Evolutionary conservation across 2,329 filamentous ascomycete genomes (phyloP), one percentile per base, ranked within the genome.

Genomic region (Onygenales sp.): DNA sequence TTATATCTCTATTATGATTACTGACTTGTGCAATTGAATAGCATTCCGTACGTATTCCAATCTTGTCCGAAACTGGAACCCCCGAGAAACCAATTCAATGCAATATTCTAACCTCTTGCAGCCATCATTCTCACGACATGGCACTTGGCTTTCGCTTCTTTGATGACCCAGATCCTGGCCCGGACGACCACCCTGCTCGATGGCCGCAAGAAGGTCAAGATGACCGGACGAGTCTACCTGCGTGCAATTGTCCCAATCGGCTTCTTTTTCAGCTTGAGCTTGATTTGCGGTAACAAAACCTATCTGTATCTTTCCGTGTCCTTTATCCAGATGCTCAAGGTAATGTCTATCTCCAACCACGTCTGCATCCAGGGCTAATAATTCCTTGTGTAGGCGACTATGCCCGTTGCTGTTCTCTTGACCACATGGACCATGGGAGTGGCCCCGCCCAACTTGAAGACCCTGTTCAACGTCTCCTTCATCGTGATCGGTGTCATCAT

Each of bases 261-360:
- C 61, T 74, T 95, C 68, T 94, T 95, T 77, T 97, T 96, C 83
- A 93, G 87, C 69, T 77, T 96, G 77, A 93, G 87, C 73, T 80
- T 97, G 77, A 96, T 97, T 69, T 96, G 90, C 73, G 90, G 91
- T 67, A 97, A 97, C 77, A 74, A 95, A 73, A 90, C 92, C 63
- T 97, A 97, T 69, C 82, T 96, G 52, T 95, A 96, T 73, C 82
- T 97, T 57, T 93, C 87, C 61, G 92, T 97, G 55, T 87, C 92
- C 56, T 97, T 97, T 72, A 97, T 97, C 66, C 92, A 97, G 79
- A 97, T 97, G 92, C 84, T 97, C 71, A 97, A 97, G 87, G 86
- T 89, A 74, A 62, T 87, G 79, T 71, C 72, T 74, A 33, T 40
- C 54, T 52, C 31, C 33, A 32, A 48, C 33, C 43, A 31, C 36